Percentiles rank a stretch among this genome's conserved stretches.
These are phyloP conservation scores for Austroboletus novae-zelandiae DNA, from an alignment of 1,284 basidiomycete genomes.

Conservation along the genomic window DNA sequence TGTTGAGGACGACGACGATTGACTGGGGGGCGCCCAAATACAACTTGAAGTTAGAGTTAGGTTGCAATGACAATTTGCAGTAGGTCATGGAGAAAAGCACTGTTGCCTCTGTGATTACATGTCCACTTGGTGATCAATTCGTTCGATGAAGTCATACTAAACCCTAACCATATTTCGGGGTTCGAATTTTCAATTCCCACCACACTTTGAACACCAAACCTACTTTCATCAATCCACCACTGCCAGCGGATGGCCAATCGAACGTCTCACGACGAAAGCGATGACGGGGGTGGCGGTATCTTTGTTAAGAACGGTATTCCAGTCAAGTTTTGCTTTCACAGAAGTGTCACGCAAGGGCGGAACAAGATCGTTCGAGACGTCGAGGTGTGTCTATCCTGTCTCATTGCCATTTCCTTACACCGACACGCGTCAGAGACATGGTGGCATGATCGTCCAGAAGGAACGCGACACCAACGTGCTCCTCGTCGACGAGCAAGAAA, in stretches of 20 bases:
- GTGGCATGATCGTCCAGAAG: constrained; percentile 16
- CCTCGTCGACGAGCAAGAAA: constrained; percentile 29
- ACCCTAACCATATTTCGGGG: constrained; percentile 33
- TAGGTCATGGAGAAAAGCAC: no score
- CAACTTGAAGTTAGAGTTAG: not conserved
- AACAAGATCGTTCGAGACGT: constrained; percentile 19
- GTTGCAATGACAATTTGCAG: no score
- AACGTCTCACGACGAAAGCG: not conserved
- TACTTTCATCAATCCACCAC: not conserved
- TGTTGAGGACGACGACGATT: constrained; percentile 3
- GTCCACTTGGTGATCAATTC: no score
- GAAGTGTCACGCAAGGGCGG: constrained; percentile 24
- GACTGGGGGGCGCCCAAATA: not conserved
- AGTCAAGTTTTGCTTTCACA: constrained; percentile 30
- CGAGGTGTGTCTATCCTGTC: constrained; percentile 13
- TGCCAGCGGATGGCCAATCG: constrained; percentile 7
- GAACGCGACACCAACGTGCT: constrained; percentile 27
- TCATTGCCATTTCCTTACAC: not conserved
- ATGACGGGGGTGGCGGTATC: constrained; percentile 9
- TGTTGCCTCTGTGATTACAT: no score
- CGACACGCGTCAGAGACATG: constrained; percentile 14
- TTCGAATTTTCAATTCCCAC: constrained; percentile 20
- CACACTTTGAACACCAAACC: not conserved
- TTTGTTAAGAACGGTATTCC: constrained; percentile 24
- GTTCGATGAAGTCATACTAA: constrained; percentile 17